Base-by-base conservation (phyloP, 805 yeast genomes). In the Metschnikowia reukaufii region DNA sequence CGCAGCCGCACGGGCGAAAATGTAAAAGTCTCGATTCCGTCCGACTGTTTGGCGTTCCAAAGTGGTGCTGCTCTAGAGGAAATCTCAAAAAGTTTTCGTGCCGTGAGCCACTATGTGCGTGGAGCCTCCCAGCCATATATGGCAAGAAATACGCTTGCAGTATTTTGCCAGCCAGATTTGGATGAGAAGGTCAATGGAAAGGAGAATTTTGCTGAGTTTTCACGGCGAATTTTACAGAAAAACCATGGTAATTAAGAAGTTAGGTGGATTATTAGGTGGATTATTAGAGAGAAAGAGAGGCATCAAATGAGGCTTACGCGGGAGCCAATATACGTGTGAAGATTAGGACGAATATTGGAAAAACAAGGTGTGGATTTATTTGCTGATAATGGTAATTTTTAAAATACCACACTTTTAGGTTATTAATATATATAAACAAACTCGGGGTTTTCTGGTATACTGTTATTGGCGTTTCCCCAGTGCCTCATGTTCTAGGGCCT, bases 121-220 rank as follows among this genome's bases (percentile, higher is more conserved):
- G 82, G 80, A 3, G 64, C 78, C 4, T 42, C 47, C 27, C 8
- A 59, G 36, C 60, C 70, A 18, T 45, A 51, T 4, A 60, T 78
- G 21, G 69, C 78, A 16, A 63, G 86, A 45, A 80, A 78, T 52
- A 80, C 86, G 0, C 61, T 81, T 48, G 85, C 86, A 1, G 82
- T 81, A 6, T 81, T 81, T 54, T 77, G 83, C 55, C 86, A 81
- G 62, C 86, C 85, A 1, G 72, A 76, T 34, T 61, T 81, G 42
- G 74, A 77, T 34, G 82, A 73, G 45, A 56, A 39, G 56, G 77
- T 81, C 12, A 78, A 76, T 45, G 62, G 56, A 0, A 56, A 39
- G 3, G 77, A 76, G 56, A 71, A 69, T 34, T 81, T 81, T 64
- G 83, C 83, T 10, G 61, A 67, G 45, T 81, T 64, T 55, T 65